Base-by-base conservation (phyloP, 23 red algal species). In the Gracilaria gracilis region DNA sequence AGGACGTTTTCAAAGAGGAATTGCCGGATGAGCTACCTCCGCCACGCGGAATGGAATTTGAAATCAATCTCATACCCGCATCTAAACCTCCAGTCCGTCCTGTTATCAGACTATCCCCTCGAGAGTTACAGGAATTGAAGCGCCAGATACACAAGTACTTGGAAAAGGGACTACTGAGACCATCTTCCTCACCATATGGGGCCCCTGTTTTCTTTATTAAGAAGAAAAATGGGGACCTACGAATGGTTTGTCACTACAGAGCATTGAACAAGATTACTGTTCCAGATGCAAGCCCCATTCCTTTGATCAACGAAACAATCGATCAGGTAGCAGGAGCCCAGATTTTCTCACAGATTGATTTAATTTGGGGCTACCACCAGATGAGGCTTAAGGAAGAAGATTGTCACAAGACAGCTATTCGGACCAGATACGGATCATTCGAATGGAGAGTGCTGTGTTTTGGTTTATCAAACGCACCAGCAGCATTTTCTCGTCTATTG, bases 291-390 rank as follows among this genome's bases (percentile, higher is more conserved):
- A 87, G 4, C 71, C 83, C 83, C 35, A 72, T 87, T 51, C 83
- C 62, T 0, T 62, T 87, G 40, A 72, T 75, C 38, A 74, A 75
- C 71, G 83, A 87, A 38, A 74, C 83, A 72, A 70, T 87, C 47
- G 83, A 87, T 73, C 83, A 87, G 67, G 59, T 74, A 24, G 36
- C 42, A 21, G 64, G 83, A 46, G 62, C 62, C 38, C 46, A 3
- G 46, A 62, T 87, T n/a, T 75, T 87, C 62, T 87, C 61, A 25
- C 83, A 87, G 64, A 87, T 87, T 54, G 65, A 87, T 73, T 87
- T 73, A 13, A 72, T 87, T 19, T 47, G 61, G 44, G 61, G 23
- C 31, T 87, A 74, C 59, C 61, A 87, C 35, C 62, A 87, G 67
- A 87, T 87, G 83, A 87, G 83, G 65, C 36, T 87, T 1, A 51